Base-by-base conservation (phyloP, 257 asterid genomes). In the Cynanchum wilfordii region DNA sequence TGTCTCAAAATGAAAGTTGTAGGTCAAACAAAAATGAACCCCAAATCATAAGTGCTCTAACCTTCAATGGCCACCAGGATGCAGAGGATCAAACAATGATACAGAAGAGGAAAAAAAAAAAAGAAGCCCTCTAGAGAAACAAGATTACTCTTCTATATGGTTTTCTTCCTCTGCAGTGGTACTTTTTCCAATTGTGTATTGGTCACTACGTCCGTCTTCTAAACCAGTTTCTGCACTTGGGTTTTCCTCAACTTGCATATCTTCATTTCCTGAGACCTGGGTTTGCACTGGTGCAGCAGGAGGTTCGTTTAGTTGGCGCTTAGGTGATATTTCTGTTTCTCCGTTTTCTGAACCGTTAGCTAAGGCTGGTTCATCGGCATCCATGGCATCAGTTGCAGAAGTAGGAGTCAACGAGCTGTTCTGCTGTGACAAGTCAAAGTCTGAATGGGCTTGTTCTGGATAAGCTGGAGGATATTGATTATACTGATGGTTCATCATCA, bases 401-500 rank as follows among this genome's bases (percentile, higher is more conserved):
- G 74, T 81, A 17, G 25, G 72, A 80, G 76, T 75, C 51, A 27
- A 79, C 44, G 33, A 38, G 51, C 82, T 83, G 75, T 82, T 86
- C 78, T 76, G 84, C 77, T 70, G 89, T 60, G 84, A 42, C 47
- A 73, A 40, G 71, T 68, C 86, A 59, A 33, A 36, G 49, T 77
- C 82, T 70, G 66, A 24, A 40, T 79, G 73, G 29, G 11, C 75
- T 25, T 73, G 84, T 51, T 55, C 93, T 56, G 87, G 50, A 73
- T 83, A 73, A 68, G 82, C 80, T 76, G 90, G 59, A 71, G 90
- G 59, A 69, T 59, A 70, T 51, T 86, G 84, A 29, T 77, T 73
- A 33, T 38, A 24, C 74, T 87, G 88, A 57, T 87, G 82, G 56
- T 79, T 79, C 88, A 83, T 82, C 88, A 83, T 82, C 38, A 73